Conservation (phyloP, 2,329 filamentous ascomycete species). For the Lecanosticta acicola region DNA sequence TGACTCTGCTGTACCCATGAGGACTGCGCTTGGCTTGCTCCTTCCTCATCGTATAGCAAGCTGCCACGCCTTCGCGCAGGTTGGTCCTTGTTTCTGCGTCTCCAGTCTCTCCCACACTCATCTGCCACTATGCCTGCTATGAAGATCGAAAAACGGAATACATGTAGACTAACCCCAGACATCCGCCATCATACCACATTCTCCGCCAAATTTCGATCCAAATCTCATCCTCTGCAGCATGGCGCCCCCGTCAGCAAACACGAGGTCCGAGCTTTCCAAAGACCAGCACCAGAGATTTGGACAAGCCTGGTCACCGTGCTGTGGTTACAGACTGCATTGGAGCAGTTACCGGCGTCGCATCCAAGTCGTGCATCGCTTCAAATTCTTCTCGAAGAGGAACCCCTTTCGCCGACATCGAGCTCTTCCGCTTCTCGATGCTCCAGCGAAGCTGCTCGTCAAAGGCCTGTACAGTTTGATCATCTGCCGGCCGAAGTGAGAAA, state of each 20-base stretch:
- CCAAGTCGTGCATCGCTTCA: conserved; percentile 6
- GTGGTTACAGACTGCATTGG: conserved; percentile 14
- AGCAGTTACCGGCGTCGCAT: conserved; percentile 9
- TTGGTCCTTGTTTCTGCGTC: too few species aligned
- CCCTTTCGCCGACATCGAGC: conserved; percentile 4
- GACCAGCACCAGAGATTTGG: conserved; percentile 11
- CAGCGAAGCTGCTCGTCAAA: background rate
- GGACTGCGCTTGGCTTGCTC: too few species aligned
- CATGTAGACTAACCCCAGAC: background rate
- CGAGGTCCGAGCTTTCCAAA: conserved; percentile 12
- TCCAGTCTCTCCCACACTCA: too few species aligned
- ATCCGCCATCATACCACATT: background rate
- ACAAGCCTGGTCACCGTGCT: conserved; percentile 14
- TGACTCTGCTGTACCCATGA: too few species aligned
- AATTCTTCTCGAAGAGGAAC: conserved; percentile 9
- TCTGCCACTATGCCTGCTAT: too few species aligned
- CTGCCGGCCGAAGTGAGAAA: conserved; percentile 11
- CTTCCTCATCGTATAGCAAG: too few species aligned
- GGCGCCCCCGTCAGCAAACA: conserved; percentile 15
- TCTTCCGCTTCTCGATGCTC: background rate
- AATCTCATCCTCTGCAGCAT: conserved; percentile 8
- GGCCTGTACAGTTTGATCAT: conserved; percentile 3
- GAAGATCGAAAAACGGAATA: background rate
- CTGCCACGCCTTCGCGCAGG: too few species aligned
- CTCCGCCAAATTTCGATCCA: background rate